Base-by-base conservation (phyloP, 352 stramenopile genomes). In the Elongisporangium prolatum region DNA sequence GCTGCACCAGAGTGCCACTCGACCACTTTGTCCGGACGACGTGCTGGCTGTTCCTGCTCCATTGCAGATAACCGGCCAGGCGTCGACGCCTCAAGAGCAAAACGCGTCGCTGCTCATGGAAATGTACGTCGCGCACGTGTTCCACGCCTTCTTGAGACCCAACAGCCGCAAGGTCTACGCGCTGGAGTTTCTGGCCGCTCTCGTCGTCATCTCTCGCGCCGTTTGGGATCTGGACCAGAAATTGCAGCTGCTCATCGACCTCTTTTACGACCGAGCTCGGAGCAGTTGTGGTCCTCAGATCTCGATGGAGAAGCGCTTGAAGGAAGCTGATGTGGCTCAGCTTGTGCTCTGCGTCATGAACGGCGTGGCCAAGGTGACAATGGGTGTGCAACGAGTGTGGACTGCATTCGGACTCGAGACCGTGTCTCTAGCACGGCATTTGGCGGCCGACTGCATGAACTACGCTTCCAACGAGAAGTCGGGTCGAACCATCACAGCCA, bases 191-290 rank as follows among this genome's bases (percentile, higher is more conserved):
- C 68, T 91, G 25, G 76, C 78, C 6, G 71, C 72, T 1, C 70
- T 89, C 50, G 71, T 84, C 0, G 54, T 91, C 0, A 63, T 74
- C 14, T 91, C 80, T 6, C 72, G 73, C 40, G 78, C 78, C 57
- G 88, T 91, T 47, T 91, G 80, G 80, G 61, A 65, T 10, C 56
- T 74, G 2, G 66, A 86, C 9, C 69, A 91, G 21, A 91, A 91
- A 54, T 49, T 77, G 47, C 58, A 59, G 44, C 52, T 89, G 54
- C 53, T 91, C 16, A 61, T 86, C 8, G 63, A 75, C 53, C 53
- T 91, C 14, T 91, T 91, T 56, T 68, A 84, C 47, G 73, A 88
- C 40, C 51, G 51, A 9, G 56, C 71, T 2, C 63, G 66, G 17
- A 67, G 60, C 16, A 44, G 34, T 17, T 44, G 10, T 17, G 34